Percentiles rank a stretch among this genome's conserved stretches.
Conservation (phyloP, 768 basidiomycete species). For the Tylopilus sp. region DNA sequence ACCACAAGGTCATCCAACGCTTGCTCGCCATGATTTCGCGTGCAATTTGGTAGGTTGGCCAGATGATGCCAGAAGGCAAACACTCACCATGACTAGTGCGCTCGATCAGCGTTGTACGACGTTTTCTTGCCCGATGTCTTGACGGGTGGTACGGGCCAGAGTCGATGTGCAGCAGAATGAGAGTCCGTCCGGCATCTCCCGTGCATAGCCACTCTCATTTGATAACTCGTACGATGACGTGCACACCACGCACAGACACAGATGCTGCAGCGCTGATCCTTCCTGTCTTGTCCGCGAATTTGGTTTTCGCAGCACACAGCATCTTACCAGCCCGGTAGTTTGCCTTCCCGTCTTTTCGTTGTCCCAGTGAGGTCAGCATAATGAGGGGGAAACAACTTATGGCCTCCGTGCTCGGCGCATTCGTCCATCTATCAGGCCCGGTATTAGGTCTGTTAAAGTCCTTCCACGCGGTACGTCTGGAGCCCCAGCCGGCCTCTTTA, state of each 20-base stretch:
- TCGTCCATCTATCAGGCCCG: slow-evolving; percentile 66
- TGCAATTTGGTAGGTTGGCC: slow-evolving; percentile 1
- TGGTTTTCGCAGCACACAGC: slow-evolving; percentile 51
- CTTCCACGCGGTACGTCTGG: no score
- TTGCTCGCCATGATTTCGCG: slow-evolving; percentile 6
- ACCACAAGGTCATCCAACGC: slow-evolving; percentile 26
- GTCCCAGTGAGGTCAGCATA: slow-evolving; percentile 44
- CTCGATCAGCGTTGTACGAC: slow-evolving; percentile 16
- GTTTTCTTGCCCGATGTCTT: slow-evolving; percentile 29
- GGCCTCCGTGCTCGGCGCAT: slow-evolving; percentile 62
- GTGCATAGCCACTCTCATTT: slow-evolving; percentile 27
- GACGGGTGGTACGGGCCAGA: slow-evolving; percentile 18
- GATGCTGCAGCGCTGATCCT: no score
- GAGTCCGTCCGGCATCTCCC: slow-evolving; percentile 44
- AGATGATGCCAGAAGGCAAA: slow-evolving; percentile 8
- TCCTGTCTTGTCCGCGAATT: slow-evolving; percentile 35
- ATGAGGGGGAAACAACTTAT: slow-evolving; percentile 69
- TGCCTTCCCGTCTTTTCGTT: slow-evolving; percentile 50
- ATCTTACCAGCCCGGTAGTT: slow-evolving; percentile 71
- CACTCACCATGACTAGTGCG: slow-evolving; percentile 37
- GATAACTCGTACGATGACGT: not conserved
- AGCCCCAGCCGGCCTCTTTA: no score
- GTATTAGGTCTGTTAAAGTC: slow-evolving; percentile 54
- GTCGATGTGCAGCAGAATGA: slow-evolving; percentile 14
- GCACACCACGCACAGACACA: no score